Conservation (phyloP, 2,329 filamentous ascomycete species). For the Phyllosticta ampelicida region DNA sequence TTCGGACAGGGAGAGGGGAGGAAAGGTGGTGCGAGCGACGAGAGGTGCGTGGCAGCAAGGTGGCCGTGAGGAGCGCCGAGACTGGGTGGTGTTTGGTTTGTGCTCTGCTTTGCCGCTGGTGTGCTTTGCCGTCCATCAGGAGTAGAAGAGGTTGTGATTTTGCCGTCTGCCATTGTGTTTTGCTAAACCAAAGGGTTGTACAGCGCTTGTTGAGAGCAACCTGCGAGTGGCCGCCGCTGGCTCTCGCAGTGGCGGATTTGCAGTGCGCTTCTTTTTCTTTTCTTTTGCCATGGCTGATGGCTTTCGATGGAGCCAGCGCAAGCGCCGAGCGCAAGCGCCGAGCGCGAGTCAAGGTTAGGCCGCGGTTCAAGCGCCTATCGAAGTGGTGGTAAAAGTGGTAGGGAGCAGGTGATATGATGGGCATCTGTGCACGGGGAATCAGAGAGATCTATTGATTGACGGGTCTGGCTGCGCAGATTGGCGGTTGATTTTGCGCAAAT, state of each 20-base stretch:
- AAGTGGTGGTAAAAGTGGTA: background rate
- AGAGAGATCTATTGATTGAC: background rate
- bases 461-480: background rate
- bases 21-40: background rate
- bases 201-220: background rate
- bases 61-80: background rate
- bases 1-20: background rate
- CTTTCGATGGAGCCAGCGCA: background rate
- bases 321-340: too few species aligned
- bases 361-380: background rate
- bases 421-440: background rate
- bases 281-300: background rate
- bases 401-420: background rate
- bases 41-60: background rate
- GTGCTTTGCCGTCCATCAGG: background rate
- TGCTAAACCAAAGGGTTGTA: background rate
- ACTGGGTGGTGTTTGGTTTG: background rate
- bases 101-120: background rate
- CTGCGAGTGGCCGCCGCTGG: background rate
- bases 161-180: background rate
- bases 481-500: background rate
- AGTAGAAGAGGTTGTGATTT: background rate
- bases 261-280: background rate
- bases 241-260: background rate
- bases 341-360: too few species aligned